Percentiles rank a stretch among this genome's conserved stretches.
Evolutionary conservation across 257 asterid genomes (phyloP).

Genomic region (Forsythia suspensa): DNA sequence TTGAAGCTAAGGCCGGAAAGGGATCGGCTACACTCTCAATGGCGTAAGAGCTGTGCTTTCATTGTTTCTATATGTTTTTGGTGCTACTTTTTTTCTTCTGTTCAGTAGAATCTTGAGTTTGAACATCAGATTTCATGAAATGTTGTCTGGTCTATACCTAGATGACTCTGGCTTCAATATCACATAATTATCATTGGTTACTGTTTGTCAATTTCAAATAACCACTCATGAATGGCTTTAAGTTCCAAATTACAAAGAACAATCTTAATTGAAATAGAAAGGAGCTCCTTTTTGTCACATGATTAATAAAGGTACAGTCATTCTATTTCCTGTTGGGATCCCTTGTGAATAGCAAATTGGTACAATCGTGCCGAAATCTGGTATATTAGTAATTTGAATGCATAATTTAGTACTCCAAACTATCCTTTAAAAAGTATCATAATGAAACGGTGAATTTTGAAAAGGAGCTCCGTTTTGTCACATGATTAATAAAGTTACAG

Average conservation of each 20-base stretch:
- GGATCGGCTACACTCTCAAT: slow-evolving; percentile 98
- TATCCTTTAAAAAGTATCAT: background rate
- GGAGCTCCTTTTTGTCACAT: background rate
- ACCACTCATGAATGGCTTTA: background rate
- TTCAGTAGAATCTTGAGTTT: background rate
- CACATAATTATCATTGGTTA: no score
- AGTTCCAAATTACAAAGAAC: background rate
- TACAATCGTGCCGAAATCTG: background rate
- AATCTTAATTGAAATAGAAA: background rate
- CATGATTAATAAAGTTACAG: background rate
- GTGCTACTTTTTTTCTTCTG: background rate
- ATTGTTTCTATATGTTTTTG: background rate
- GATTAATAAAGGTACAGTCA: background rate
- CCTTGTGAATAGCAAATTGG: background rate
- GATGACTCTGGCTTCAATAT: background rate
- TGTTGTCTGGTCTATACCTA: background rate
- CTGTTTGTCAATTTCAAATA: background rate
- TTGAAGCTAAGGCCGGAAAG: slow-evolving; percentile 97
- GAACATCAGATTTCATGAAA: background rate
- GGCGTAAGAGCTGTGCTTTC: slow-evolving; percentile 63
- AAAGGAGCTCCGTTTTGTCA: background rate
- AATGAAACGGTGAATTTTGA: background rate
- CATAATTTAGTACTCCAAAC: background rate
- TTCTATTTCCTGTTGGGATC: background rate
- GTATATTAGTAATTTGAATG: background rate